Base-by-base conservation (phyloP, 257 asterid species). In the Rehmannia glutinosa region DNA sequence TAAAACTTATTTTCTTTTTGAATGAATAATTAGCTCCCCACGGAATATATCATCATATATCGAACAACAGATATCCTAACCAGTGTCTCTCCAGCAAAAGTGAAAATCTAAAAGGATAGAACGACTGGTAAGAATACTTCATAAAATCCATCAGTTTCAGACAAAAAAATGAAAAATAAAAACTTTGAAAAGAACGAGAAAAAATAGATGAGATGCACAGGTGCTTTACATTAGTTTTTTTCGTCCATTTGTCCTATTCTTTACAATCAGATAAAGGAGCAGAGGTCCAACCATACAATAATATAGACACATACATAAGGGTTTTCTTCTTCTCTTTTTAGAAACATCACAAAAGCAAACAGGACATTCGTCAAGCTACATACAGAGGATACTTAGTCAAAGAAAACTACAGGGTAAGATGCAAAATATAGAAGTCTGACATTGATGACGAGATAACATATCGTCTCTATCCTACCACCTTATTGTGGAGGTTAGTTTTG, bases 391-490 rank as follows among this genome's bases (percentile, higher is more conserved):
- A 28, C 32, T 55, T 19, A 23, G 12, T 28, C 45, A 3, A 27
- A 41, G 50, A 8, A 9, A 17, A 54, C 11, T 12, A 42, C 15
- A 8, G n/a, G 11, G 13, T 20, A 7, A 21, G 50, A 4, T 8
- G 27, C 35, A 69, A 55, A 59, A 33, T 6, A 54, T 68, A 58
- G n/a, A n/a, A n/a, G n/a, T n/a, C n/a, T n/a, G n/a, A n/a, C n/a
- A n/a, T 25, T 10, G 17, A 47, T 8, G 32, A 21, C 23, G 24
- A 25, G n/a, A 12, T 47, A 28, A 10, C 12, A 11, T 32, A 49
- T 3, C n/a, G n/a, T n/a, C n/a, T n/a, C n/a, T n/a, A n/a, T 8
- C 38, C 19, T 4, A 50, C 15, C 23, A 23, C 11, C 20, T 19
- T 20, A 45, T 3, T 28, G 20, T 1, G 51, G 6, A 20, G 23